Percentiles rank a stretch among this genome's conserved stretches.
These are phyloP conservation scores for Drosera spatulata DNA, from an alignment of 179 eudicot species.

Conservation along the genomic window DNA sequence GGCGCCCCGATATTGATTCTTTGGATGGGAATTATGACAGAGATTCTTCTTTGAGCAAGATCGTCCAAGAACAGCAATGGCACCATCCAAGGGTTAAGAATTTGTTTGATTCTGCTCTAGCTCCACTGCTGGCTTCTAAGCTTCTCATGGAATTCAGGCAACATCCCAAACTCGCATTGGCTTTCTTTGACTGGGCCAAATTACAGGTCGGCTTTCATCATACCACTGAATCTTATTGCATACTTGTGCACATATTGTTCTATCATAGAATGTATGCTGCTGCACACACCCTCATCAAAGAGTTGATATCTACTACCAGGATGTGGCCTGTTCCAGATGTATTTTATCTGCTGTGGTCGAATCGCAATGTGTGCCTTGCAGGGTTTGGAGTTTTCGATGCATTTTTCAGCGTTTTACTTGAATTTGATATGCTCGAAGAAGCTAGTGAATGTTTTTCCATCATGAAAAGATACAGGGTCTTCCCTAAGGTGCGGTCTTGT, in stretches of 20 bases:
- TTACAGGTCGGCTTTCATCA: slow-evolving; percentile 42
- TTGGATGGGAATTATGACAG: slow-evolving; percentile 22
- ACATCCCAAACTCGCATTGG: slow-evolving; percentile 53
- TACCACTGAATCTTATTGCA: slow-evolving; percentile 58
- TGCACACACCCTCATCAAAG: slow-evolving; percentile 42
- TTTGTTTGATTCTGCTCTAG: slow-evolving; percentile 45
- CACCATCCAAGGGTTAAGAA: slow-evolving; percentile 47
- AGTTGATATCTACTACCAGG: slow-evolving; percentile 27
- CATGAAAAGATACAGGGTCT: slow-evolving; percentile 52
- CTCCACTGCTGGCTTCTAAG: slow-evolving; percentile 55
- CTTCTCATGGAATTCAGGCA: slow-evolving; percentile 45
- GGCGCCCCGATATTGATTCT: slow-evolving; percentile 19
- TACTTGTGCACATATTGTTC: slow-evolving; percentile 66
- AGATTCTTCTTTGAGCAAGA: slow-evolving; percentile 21
- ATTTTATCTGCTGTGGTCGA: slow-evolving; percentile 59
- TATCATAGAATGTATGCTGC: slow-evolving; percentile 56
- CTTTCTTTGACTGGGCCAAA: slow-evolving; percentile 64
- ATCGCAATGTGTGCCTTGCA: slow-evolving; percentile 44
- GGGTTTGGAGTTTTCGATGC: slow-evolving; percentile 91
- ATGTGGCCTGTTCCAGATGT: slow-evolving; percentile 27
- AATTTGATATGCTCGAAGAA: slow-evolving; percentile 66
- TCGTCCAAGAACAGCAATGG: slow-evolving; percentile 48
- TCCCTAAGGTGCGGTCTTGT: slow-evolving; percentile 81
- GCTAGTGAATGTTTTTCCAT: slow-evolving; percentile 57
- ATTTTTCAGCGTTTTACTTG: slow-evolving; percentile 60